Evolutionary conservation across 2,329 filamentous ascomycete species (phyloP).

Genomic region (Sphaerulina vaccinii): DNA sequence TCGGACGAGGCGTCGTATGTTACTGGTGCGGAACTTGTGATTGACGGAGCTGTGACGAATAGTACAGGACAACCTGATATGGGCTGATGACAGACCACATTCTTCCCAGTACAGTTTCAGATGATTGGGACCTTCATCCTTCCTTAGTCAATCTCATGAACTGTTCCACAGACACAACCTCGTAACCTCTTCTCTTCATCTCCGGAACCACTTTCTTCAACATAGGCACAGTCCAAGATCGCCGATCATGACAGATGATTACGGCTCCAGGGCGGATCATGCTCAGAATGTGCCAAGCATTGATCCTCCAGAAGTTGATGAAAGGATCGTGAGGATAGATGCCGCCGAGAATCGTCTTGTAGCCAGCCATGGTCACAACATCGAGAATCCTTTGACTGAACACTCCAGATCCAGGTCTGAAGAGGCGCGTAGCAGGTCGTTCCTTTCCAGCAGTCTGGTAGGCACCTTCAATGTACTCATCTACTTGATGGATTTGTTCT

Average conservation of each 20-base stretch:
- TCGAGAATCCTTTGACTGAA: conserved; percentile 70
- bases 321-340: conserved; percentile 93
- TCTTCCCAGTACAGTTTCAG: too few species aligned
- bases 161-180: conserved; percentile 68
- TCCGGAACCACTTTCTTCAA: conserved; percentile 69
- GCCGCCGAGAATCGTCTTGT: conserved; percentile 73
- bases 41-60: conserved; percentile 32
- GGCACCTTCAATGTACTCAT: conserved; percentile 57
- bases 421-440: conserved; percentile 61
- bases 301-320: conserved; percentile 66
- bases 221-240: conserved; percentile 82
- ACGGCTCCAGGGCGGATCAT: conserved; percentile 75
- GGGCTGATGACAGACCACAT: too few species aligned
- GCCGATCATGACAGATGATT: conserved; percentile 81
- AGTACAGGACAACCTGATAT: conserved; percentile 25
- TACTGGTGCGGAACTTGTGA: conserved; percentile 54
- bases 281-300: conserved; percentile 76
- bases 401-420: conserved; percentile 80
- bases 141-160: conserved; percentile 49
- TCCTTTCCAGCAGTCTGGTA: conserved; percentile 47
- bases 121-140: conserved; percentile 14
- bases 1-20: conserved; percentile 61
- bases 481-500: conserved; percentile 64
- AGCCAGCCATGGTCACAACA: conserved; percentile 61
- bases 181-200: conserved; percentile 67